Evolutionary conservation across 495 filamentous ascomycete species (phyloP).

Genomic region (Pyrenopolyporus hunteri): DNA sequence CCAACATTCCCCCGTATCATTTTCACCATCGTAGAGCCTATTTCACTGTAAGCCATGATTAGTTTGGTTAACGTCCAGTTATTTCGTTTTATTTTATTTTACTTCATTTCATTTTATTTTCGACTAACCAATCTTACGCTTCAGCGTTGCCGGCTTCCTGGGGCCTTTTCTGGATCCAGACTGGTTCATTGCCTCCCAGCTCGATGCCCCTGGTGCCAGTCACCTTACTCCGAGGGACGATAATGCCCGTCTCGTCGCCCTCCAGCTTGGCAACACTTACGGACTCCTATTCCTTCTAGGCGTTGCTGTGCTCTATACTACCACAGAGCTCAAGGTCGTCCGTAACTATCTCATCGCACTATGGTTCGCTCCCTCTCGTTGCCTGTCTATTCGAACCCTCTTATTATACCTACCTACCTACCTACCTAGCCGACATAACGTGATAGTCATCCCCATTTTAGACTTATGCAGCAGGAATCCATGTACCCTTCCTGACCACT

Average conservation of each 20-base stretch:
- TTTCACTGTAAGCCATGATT: conserved; percentile 64
- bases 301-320: conserved; percentile 64
- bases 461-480: not conserved
- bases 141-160: conserved; percentile 62
- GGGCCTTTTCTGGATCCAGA: conserved; percentile 60
- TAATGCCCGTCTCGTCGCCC: conserved; percentile 47
- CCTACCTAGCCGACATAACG: too few species aligned
- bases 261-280: conserved; percentile 71
- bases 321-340: conserved; percentile 67
- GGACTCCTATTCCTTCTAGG: conserved; percentile 67
- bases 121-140: not conserved
- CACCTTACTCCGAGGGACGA: conserved; percentile 27
- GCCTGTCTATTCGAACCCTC: not conserved
- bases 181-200: conserved; percentile 67
- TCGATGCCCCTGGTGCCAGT: conserved; percentile 46
- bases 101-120: not conserved
- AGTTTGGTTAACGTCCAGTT: too few species aligned
- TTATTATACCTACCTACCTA: not conserved
- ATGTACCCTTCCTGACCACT: not conserved
- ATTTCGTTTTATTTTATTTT: too few species aligned
- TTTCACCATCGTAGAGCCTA: conserved; percentile 70
- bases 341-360: conserved; percentile 70
- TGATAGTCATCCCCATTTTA: too few species aligned
- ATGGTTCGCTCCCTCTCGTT: conserved; percentile 39
- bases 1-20: conserved; percentile 58